Conservation (phyloP, 1,284 basidiomycete genomes). For the Boletus semigastroideus region DNA sequence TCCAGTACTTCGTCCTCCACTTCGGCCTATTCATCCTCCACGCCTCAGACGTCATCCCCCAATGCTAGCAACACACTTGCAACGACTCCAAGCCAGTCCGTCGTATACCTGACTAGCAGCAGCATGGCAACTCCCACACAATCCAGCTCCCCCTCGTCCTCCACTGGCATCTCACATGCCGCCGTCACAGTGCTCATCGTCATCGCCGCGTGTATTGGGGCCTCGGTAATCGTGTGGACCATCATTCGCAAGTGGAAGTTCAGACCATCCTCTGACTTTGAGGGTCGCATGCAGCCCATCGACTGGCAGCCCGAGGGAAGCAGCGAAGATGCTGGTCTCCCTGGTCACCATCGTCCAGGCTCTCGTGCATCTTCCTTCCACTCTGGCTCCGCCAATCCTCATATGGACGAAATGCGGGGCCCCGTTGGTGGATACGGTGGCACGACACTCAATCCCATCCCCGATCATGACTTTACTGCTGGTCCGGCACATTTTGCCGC, state of each 20-base stretch:
- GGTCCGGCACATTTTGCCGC: slow-evolving; percentile 56
- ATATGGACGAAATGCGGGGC: slow-evolving; percentile 37
- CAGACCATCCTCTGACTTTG: slow-evolving; percentile 75
- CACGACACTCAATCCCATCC: slow-evolving; percentile 44
- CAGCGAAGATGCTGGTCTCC: slow-evolving; percentile 44
- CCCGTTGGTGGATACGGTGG: slow-evolving; percentile 27
- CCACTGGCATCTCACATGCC: slow-evolving; percentile 50
- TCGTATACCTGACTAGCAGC: slow-evolving; percentile 17
- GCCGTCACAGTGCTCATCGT: slow-evolving; percentile 71
- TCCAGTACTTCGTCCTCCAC: slow-evolving; percentile 16
- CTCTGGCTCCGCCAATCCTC: slow-evolving; percentile 54
- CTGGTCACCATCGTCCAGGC: slow-evolving; percentile 49
- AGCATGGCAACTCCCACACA: slow-evolving; percentile 25
- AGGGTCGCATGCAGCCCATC: slow-evolving; percentile 80
- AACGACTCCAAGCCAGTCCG: slow-evolving; percentile 15
- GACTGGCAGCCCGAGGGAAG: slow-evolving; percentile 73
- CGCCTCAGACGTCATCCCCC: slow-evolving; percentile 14
- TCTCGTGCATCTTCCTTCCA: slow-evolving; percentile 71
- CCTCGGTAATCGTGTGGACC: slow-evolving; percentile 75
- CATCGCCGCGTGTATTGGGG: slow-evolving; percentile 67
- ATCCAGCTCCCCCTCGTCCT: slow-evolving; percentile 21
- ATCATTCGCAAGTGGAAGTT: slow-evolving; percentile 92
- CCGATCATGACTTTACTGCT: slow-evolving; percentile 82
- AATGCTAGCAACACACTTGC: slow-evolving; percentile 2
- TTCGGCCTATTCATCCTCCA: slow-evolving; percentile 15